These are phyloP conservation scores for Thermomucor indicae-seudaticae DNA, from an alignment of 371 early-diverging fungal genomes.

Conservation along the genomic window DNA sequence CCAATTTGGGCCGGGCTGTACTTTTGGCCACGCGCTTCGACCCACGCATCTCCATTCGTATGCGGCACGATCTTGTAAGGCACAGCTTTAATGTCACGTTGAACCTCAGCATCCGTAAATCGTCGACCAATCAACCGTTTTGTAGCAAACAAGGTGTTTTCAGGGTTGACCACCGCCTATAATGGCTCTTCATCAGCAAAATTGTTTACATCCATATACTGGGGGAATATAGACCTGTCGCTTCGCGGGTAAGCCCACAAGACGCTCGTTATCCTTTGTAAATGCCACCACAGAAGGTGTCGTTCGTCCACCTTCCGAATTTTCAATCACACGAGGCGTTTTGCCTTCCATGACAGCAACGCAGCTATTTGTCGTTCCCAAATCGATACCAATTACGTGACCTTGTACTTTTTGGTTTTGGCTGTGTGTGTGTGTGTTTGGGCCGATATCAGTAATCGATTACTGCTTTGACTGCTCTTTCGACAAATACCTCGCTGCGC, in stretches of 20 bases:
- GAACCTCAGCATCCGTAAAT: constrained; percentile 81
- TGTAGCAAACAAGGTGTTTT: constrained; percentile 89
- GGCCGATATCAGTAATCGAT: too few relatives aligned
- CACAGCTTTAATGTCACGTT: constrained; percentile 80
- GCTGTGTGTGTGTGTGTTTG: too few relatives aligned
- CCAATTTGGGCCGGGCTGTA: constrained; percentile 97
- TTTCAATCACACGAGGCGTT: constrained; percentile 90
- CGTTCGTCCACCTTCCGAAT: constrained; percentile 89
- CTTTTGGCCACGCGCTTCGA: constrained; percentile 85
- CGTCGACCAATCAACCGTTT: constrained; percentile 96
- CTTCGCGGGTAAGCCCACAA: constrained; percentile 94
- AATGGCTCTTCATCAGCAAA: constrained; percentile 7
- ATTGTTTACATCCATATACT: not conserved
- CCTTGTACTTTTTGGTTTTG: constrained; percentile 84
- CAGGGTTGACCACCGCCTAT: constrained; percentile 86
- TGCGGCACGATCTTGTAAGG: constrained; percentile 89
- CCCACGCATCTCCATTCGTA: constrained; percentile 95
- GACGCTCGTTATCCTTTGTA: constrained; percentile 78
- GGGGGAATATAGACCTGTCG: constrained; percentile 45
- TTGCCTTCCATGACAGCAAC: constrained; percentile 95
- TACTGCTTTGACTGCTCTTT: too few relatives aligned
- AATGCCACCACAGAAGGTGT: constrained; percentile 96
- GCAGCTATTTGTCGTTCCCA: constrained; percentile 98
- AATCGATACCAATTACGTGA: constrained; percentile 94
- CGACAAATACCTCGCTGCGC: too few relatives aligned